Base-by-base conservation (phyloP, 306 rosid genomes). In the Acacia acuminata region DNA sequence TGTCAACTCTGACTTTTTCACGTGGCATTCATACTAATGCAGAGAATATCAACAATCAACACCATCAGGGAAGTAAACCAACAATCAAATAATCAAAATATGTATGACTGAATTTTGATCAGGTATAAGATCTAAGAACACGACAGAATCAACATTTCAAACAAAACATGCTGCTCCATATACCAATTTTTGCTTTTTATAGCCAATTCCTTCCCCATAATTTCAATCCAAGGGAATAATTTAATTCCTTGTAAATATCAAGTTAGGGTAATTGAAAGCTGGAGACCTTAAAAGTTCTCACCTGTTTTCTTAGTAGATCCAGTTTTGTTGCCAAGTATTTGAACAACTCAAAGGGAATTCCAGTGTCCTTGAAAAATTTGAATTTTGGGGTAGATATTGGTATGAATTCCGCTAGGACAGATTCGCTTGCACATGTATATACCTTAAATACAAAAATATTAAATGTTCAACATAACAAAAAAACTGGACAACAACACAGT, bases 391-490 rank as follows among this genome's bases (percentile, higher is more conserved):
- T 88, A 5, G 98, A 86, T 32, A 85, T 73, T 34, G 96, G 96
- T 48, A 92, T 82, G 82, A 79, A 88, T 88, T 90, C 65, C 17
- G 94, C 73, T 56, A 96, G 80, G 82, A 84, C 93, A 53, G 90
- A 91, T 88, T 90, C 99, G 83, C 83, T 87, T 47, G 53, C 84
- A 86, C 94, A 91, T 12, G 99, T 96, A 77, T 92, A 93, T 22
- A 96, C 97, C 98, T 94, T 79, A 86, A 87, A 75, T 77, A 75
- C 5, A 80, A 81, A 38, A 79, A 50, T 7, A 22, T 24, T 36
- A 32, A 40, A 47, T 3, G 77, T 73, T 43, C 58, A 36, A 75
- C 24, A 79, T 70, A 51, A 56, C 50, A 51, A 77, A 64, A 30
- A 51, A 24, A 74, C 53, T 40, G 66, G 71, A 75, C 69, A 82